These are phyloP conservation scores for Paradendryphiella salina DNA, from an alignment of 2,329 filamentous ascomycete species.

Conservation along the genomic window DNA sequence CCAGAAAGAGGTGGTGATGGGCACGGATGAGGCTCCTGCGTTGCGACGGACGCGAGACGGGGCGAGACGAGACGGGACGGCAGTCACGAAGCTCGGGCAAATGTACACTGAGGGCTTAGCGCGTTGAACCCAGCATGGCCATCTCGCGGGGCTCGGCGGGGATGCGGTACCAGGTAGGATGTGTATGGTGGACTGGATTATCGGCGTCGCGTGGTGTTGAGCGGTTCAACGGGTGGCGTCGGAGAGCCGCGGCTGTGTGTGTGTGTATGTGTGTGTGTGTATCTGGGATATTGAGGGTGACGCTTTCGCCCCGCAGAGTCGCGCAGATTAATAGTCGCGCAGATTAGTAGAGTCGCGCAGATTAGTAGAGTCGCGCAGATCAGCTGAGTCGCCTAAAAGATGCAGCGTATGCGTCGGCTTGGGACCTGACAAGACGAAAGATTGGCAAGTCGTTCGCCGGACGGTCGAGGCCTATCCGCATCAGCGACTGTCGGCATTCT, in stretches of 20 bases:
- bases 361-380: constrained; percentile 3
- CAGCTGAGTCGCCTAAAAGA: not conserved
- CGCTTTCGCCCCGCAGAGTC: constrained; percentile 3
- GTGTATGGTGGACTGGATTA: constrained; percentile 16
- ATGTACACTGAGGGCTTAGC: constrained; percentile 22
- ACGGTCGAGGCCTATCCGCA: constrained; percentile 18
- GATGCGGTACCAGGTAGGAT: constrained; percentile 4
- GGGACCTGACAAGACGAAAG: constrained; percentile 3
- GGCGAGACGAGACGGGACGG: constrained; percentile 14
- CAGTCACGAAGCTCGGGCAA: constrained; percentile 26
- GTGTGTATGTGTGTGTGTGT: constrained; percentile 2
- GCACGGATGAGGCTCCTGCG: not conserved
- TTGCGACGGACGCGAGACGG: not conserved
- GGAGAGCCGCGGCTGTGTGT: constrained; percentile 4
- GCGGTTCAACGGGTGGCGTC: constrained; percentile 12
- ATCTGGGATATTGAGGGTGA: not conserved
- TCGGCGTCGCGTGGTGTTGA: constrained; percentile 19
- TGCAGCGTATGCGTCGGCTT: constrained; percentile 2
- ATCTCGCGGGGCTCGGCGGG: constrained; percentile 3
- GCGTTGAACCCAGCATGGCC: constrained; percentile 15
- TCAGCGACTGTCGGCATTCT: constrained; percentile 10
- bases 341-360: too few relatives aligned
- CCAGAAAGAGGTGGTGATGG: not conserved
- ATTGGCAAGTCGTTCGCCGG: constrained; percentile 7
- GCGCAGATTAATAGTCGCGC: too few relatives aligned